These are phyloP conservation scores for Urochloa ruziziensis DNA, from an alignment of 176 grass and related monocot species.

Conservation along the genomic window DNA sequence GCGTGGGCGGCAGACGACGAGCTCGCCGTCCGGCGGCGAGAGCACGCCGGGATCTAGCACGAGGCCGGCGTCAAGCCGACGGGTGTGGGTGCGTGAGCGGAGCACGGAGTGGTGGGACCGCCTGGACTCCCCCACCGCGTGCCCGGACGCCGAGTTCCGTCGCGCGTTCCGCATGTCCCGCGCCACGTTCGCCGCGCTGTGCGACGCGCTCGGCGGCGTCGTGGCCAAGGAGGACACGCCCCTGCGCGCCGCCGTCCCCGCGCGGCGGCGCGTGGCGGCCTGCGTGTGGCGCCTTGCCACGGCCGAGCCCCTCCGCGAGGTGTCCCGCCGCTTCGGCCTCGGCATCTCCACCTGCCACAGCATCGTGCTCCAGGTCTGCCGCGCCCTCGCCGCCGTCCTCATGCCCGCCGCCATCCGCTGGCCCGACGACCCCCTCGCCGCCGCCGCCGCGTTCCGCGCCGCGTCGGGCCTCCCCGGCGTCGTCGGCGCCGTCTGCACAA, in stretches of 20 bases:
- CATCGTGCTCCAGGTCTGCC: conserved; percentile 71
- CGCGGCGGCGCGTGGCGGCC: conserved; percentile 59
- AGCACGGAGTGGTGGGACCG: conserved; percentile 76
- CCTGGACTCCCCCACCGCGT: conserved; percentile 32
- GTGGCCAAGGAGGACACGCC: conserved; percentile 73
- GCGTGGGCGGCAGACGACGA: neutral
- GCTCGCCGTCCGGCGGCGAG: neutral
- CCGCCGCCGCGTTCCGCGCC: conserved; percentile 30
- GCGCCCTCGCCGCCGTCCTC: conserved; percentile 51
- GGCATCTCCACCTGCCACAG: conserved; percentile 90
- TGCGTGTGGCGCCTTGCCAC: conserved; percentile 82
- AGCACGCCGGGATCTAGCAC: neutral
- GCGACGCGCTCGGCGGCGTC: conserved; percentile 49
- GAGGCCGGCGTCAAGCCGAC: conserved; percentile 19
- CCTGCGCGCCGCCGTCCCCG: conserved; percentile 67
- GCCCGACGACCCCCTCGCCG: conserved; percentile 29
- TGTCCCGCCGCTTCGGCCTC: conserved; percentile 71
- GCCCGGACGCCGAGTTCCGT: conserved; percentile 74
- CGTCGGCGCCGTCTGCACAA: conserved; percentile 56
- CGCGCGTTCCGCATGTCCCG: conserved; percentile 72
- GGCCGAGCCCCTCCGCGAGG: conserved; percentile 62
- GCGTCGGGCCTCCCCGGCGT: conserved; percentile 52
- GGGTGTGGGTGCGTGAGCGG: conserved; percentile 63
- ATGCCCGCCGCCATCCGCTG: conserved; percentile 50
- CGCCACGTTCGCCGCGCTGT: conserved; percentile 60